phyloP scores from a whole-genome alignment of 1,284 basidiomycete species.

The Inonotus hispidus region DNA sequence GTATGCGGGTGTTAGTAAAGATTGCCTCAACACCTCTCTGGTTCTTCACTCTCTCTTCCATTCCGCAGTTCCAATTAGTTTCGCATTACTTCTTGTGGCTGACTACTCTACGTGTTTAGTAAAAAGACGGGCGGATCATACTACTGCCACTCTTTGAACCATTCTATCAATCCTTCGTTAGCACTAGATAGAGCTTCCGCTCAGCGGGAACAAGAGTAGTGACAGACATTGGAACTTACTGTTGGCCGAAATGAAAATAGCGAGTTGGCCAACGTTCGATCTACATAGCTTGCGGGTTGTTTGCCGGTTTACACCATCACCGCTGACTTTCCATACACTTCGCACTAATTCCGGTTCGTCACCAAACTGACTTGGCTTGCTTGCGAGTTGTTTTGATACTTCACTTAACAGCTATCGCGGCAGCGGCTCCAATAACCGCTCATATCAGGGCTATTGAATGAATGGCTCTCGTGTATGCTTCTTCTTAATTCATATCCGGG shows the following conservation, averaged over 20 bases:
- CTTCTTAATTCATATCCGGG: neutral
- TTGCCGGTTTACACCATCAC: neutral
- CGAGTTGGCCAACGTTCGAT: neutral
- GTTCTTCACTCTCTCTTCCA: too few relatives aligned
- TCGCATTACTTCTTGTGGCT: neutral
- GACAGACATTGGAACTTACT: neutral
- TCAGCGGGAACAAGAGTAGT: neutral
- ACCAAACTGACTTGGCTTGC: neutral
- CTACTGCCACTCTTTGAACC: neutral
- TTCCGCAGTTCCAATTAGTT: neutral
- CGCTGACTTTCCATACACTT: neutral
- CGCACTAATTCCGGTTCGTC: neutral
- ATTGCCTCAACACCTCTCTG: neutral
- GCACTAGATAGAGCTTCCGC: neutral
- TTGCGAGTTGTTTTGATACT: neutral
- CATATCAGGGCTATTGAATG: neutral
- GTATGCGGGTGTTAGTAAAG: conserved; percentile 1
- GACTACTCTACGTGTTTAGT: neutral
- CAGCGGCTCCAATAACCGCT: neutral
- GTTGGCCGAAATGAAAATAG: neutral
- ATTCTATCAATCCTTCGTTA: neutral
- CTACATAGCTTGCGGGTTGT: neutral
- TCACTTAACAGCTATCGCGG: neutral
- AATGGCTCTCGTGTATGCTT: neutral
- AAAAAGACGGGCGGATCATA: neutral